Evolutionary conservation across 345 rosid species (phyloP).

Genomic region (Ceriops zippeliana): DNA sequence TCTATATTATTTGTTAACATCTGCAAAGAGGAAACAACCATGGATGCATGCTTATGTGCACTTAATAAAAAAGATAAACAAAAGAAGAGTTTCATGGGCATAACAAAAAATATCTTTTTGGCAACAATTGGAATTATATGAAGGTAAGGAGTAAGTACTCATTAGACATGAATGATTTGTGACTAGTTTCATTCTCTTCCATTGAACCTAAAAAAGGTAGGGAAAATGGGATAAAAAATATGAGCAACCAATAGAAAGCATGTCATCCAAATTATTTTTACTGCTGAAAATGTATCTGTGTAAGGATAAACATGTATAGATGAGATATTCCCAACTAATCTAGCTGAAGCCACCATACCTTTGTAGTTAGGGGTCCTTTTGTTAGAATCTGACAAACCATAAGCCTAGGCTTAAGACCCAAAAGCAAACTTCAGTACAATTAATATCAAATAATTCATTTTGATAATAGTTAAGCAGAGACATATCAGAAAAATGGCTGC

Average conservation of each 20-base stretch:
- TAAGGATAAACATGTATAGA: background rate
- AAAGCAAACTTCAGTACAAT: too few relatives aligned
- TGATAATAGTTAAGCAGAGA: too few relatives aligned
- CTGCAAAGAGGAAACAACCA: background rate
- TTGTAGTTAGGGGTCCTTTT: too few relatives aligned
- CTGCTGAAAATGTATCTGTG: background rate
- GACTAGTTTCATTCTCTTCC: conserved; percentile 20
- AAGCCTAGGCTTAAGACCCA: too few relatives aligned
- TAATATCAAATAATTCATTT: too few relatives aligned
- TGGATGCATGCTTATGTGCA: background rate
- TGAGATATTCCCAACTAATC: background rate
- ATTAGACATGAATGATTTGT: conserved; percentile 24
- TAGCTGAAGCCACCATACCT: too few relatives aligned
- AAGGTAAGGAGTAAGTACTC: conserved; percentile 40
- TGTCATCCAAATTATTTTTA: background rate
- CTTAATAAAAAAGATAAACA: background rate
- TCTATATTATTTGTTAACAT: background rate
- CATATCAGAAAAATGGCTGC: too few relatives aligned
- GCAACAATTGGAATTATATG: background rate
- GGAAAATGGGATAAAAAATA: background rate
- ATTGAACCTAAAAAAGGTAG: conserved; percentile 23
- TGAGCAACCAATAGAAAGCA: background rate
- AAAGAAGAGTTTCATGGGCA: background rate
- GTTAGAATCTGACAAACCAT: too few relatives aligned
- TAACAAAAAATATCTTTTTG: background rate